Percentiles rank a stretch among this genome's conserved stretches.
Evolutionary conservation across 208 protist species (phyloP).

Genomic region (Crithidia sp.): DNA sequence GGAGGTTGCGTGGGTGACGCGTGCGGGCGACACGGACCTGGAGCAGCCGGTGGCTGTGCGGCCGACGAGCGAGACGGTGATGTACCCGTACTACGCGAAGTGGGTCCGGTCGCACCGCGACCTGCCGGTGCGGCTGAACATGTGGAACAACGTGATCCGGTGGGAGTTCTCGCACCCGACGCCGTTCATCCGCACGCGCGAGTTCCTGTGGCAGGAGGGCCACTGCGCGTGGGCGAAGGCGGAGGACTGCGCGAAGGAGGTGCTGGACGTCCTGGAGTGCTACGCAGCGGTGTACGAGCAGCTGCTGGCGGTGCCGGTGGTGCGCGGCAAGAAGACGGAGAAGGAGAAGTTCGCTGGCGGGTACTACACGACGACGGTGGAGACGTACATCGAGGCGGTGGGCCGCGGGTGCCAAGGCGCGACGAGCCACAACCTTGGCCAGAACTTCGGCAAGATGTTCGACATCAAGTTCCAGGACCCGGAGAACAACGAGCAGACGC

Average conservation of each 20-base stretch:
- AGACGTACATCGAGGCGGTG: constrained; percentile 97
- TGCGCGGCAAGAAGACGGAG: constrained; percentile 97
- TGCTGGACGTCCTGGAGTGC: constrained; percentile 95
- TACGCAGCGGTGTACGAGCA: constrained; percentile 97
- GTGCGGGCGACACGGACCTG: constrained; percentile 85
- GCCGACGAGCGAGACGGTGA: constrained; percentile 99
- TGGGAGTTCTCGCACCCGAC: constrained; percentile 99
- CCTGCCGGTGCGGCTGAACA: constrained; percentile 97
- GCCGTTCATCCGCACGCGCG: constrained; percentile 98
- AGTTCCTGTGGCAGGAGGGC: constrained; percentile 99
- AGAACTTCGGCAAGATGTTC: constrained; percentile 99
- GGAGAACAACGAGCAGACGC: constrained; percentile 82
- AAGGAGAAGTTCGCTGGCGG: constrained; percentile 99
- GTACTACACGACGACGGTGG: constrained; percentile 98
- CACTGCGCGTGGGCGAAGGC: constrained; percentile 94
- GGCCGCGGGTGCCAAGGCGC: constrained; percentile 97
- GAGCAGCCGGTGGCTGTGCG: constrained; percentile 97
- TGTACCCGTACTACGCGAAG: constrained; percentile 98
- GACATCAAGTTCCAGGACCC: constrained; percentile 95
- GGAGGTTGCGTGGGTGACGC: constrained; percentile 95
- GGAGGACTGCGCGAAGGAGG: constrained; percentile 95
- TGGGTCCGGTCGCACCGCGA: constrained; percentile 99
- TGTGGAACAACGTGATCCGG: constrained; percentile 99
- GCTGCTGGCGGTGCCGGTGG: constrained; percentile 97
- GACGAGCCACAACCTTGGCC: constrained; percentile 96